These are phyloP conservation scores for Globisporangium takayamanum DNA, from an alignment of 352 stramenopile genomes.

Conservation along the genomic window DNA sequence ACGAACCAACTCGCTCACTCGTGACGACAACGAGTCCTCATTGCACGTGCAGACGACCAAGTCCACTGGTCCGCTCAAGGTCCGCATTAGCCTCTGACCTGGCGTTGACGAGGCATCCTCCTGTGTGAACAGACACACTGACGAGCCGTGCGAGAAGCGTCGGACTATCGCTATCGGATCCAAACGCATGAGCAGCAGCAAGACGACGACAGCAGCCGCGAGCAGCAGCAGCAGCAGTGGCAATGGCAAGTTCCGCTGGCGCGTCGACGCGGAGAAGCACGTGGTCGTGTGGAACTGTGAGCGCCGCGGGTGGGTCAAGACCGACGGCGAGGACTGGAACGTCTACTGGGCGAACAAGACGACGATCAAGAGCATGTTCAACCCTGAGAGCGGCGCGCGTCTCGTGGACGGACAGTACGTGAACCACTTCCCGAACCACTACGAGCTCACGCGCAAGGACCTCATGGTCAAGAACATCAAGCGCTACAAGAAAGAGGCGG, in stretches of 20 bases:
- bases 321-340: conserved; percentile 89
- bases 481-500: conserved; percentile 69
- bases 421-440: conserved; percentile 90
- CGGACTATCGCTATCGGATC: no score
- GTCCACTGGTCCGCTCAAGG: no score
- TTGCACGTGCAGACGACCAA: no score
- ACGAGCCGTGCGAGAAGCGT: no score
- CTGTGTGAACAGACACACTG: no score
- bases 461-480: conserved; percentile 95
- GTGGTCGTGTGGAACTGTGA: conserved; percentile 82
- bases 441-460: conserved; percentile 90
- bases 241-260: conserved; percentile 48
- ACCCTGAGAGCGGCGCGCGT: conserved; percentile 68
- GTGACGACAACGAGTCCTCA: no score
- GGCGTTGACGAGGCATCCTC: no score
- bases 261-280: conserved; percentile 70
- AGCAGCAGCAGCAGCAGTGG: neutral
- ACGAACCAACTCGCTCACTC: no score
- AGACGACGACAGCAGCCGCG: neutral
- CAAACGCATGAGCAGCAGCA: neutral
- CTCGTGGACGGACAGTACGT: conserved; percentile 67
- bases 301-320: conserved; percentile 78
- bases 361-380: conserved; percentile 87
- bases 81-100: no score
- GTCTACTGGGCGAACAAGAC: conserved; percentile 91